Conservation (phyloP, 169 alveolate species). For the Eimeria mitis region DNA sequence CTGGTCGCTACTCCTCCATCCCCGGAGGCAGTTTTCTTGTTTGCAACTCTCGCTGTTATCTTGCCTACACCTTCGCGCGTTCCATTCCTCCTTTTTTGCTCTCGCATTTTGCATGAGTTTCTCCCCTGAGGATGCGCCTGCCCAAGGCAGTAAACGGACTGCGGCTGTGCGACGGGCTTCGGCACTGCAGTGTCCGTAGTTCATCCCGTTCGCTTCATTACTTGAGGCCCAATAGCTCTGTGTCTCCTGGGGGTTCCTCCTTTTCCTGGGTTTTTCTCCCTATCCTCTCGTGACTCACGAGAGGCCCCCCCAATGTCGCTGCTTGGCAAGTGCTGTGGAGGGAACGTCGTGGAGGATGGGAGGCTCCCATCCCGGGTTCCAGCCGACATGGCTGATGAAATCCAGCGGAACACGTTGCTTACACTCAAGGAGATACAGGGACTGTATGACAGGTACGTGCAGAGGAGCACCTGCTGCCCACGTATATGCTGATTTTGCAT, state of each 20-base stretch:
- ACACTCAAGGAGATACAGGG: constrained; percentile 73
- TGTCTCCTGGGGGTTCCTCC: neutral
- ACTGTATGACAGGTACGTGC: constrained; percentile 53
- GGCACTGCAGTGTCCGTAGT: constrained; percentile 64
- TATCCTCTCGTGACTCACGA: constrained; percentile 28
- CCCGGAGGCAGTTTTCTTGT: neutral
- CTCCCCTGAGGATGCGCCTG: constrained; percentile 71
- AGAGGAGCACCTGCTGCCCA: neutral
- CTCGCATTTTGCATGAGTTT: constrained; percentile 6
- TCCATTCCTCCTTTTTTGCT: neutral
- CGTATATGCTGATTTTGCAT: neutral
- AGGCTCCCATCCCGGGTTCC: constrained; percentile 62
- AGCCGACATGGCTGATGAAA: constrained; percentile 48
- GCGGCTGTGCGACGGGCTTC: constrained; percentile 73
- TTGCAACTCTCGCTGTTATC: neutral
- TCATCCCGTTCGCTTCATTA: neutral
- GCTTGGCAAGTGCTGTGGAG: constrained; percentile 49
- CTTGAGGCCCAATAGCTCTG: neutral
- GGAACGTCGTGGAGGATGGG: constrained; percentile 35
- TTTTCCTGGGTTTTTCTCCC: neutral
- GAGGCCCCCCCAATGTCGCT: constrained; percentile 67
- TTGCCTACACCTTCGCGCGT: neutral
- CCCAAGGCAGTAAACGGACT: constrained; percentile 44
- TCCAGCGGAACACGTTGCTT: constrained; percentile 47
- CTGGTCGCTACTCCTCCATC: neutral